These are phyloP conservation scores for Citrullus colocynthis DNA, from an alignment of 306 rosid species.

Conservation along the genomic window DNA sequence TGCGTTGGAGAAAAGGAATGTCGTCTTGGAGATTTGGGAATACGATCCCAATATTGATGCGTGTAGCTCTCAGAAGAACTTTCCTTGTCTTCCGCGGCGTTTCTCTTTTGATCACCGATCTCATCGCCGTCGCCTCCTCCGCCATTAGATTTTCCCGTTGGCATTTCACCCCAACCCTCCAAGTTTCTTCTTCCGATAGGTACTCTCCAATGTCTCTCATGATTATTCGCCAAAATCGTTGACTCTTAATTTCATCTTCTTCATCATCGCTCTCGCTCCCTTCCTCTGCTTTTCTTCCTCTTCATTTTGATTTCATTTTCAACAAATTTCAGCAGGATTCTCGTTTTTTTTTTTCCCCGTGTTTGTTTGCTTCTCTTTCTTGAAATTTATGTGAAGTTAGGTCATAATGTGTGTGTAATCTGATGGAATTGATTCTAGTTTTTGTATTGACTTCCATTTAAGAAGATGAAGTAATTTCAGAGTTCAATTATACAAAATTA, in stretches of 20 bases:
- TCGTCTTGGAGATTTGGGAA: conserved; percentile 19
- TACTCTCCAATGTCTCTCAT: conserved; percentile 33
- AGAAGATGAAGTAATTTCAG: neutral
- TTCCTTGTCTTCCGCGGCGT: conserved; percentile 27
- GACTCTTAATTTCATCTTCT: neutral
- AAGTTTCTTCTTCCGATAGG: conserved; percentile 27
- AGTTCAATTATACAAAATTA: too few relatives aligned
- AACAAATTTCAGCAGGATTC: neutral
- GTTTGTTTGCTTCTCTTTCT: neutral
- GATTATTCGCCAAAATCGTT: conserved; percentile 43
- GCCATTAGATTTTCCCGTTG: conserved; percentile 28
- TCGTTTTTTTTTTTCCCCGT: neutral
- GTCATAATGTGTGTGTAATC: neutral
- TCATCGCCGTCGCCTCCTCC: conserved; percentile 27
- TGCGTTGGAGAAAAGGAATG: conserved; percentile 6
- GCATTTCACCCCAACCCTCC: conserved; percentile 11
- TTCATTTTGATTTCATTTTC: neutral
- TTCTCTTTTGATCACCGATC: conserved; percentile 14
- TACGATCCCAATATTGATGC: conserved; percentile 23
- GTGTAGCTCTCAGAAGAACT: conserved; percentile 42
- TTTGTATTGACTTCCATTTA: neutral
- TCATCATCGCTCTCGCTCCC: neutral
- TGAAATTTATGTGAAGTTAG: neutral
- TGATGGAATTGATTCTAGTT: neutral
- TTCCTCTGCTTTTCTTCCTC: neutral